Evolutionary conservation across 225 moss, liverwort and hornwort species (phyloP).

Genomic region (Asterella californica): DNA sequence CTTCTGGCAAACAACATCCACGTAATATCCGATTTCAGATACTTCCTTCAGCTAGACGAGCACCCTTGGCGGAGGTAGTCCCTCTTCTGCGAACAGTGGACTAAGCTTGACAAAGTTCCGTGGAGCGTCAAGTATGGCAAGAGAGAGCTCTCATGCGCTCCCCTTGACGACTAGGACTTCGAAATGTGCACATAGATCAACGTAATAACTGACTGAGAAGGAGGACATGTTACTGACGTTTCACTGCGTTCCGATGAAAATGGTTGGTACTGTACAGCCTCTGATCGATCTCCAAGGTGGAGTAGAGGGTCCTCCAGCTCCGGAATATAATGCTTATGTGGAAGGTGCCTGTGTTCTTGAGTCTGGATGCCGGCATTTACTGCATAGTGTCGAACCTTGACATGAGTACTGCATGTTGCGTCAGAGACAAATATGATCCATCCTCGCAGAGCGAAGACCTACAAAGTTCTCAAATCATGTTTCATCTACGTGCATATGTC

Average conservation of each 20-base stretch:
- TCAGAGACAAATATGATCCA: neutral
- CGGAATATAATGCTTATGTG: constrained; percentile 5
- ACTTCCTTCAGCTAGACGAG: neutral
- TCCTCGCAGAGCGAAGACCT: neutral
- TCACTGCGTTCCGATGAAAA: constrained; percentile 14
- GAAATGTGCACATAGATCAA: no score
- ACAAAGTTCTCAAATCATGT: neutral
- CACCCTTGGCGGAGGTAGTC: no score
- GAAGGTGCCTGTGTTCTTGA: neutral
- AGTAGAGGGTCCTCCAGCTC: constrained; percentile 28
- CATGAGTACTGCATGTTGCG: neutral
- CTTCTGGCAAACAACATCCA: constrained; percentile 13
- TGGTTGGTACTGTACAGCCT: constrained; percentile 18
- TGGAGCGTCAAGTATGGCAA: neutral
- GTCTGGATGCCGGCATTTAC: constrained; percentile 8
- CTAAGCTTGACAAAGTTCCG: neutral
- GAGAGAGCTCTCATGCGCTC: neutral
- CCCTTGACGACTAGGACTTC: no score
- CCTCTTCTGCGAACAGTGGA: neutral
- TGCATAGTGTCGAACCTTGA: neutral
- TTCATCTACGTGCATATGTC: neutral
- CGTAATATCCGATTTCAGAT: neutral
- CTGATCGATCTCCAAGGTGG: constrained; percentile 1
- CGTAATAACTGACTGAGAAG: no score
- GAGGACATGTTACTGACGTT: constrained; percentile 13